phyloP scores from a whole-genome alignment of 129 eudicot genomes.

The Escallonia rubra region DNA sequence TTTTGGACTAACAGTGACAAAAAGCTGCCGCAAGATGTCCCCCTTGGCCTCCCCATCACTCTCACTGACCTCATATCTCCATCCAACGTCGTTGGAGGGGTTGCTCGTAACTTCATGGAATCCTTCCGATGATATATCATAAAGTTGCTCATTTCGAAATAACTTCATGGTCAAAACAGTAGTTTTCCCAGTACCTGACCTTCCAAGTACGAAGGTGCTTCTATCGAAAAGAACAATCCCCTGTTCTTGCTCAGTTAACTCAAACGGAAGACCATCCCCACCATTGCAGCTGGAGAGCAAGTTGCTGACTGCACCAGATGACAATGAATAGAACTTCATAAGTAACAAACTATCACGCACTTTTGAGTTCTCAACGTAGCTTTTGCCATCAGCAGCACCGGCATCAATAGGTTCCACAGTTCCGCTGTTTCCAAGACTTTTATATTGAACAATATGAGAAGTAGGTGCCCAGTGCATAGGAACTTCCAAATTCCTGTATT shows the following conservation, averaged over 20 bases:
- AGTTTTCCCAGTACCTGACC: conserved; percentile 88
- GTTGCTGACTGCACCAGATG: conserved; percentile 36
- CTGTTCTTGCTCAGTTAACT: conserved; percentile 65
- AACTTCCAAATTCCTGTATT: conserved; percentile 47
- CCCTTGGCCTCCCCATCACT: conserved; percentile 4
- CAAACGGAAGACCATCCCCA: conserved; percentile 58
- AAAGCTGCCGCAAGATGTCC: conserved; percentile 54
- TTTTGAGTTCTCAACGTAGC: conserved; percentile 61
- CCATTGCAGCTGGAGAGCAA: conserved; percentile 51
- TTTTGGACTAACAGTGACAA: conserved; percentile 83
- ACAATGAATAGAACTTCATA: conserved; percentile 73
- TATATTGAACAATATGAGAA: conserved; percentile 32
- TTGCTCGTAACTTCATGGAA: conserved; percentile 13
- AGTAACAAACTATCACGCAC: conserved; percentile 75
- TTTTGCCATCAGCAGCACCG: conserved; percentile 30
- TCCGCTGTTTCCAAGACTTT: conserved; percentile 14
- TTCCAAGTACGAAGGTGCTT: conserved; percentile 72
- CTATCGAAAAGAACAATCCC: conserved; percentile 40
- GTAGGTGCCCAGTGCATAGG: conserved; percentile 49
- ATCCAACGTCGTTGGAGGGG: not conserved
- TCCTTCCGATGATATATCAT: conserved; percentile 47
- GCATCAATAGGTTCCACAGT: conserved; percentile 3
- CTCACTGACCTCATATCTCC: not conserved
- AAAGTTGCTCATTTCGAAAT: conserved; percentile 48
- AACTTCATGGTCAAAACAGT: conserved; percentile 79